Conservation (phyloP, 2,329 filamentous ascomycete species). For the Parastagonospora nodorum region DNA sequence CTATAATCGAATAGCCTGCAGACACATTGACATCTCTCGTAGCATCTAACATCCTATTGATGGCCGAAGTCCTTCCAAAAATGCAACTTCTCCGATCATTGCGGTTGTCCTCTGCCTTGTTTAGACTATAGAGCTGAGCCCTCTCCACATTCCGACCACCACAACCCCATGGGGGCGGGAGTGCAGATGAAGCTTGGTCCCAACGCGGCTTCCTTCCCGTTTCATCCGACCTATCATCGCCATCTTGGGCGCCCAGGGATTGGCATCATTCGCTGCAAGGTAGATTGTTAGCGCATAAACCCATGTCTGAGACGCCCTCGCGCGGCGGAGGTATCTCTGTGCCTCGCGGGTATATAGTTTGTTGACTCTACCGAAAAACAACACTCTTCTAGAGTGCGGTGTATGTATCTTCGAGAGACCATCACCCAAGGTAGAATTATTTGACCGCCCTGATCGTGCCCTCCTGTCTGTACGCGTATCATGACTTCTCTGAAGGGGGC, state of each 20-base stretch:
- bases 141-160: conserved; percentile 23
- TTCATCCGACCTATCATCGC: conserved; percentile 1
- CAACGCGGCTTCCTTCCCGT: conserved; percentile 9
- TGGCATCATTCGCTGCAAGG: conserved; percentile 6
- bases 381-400: neutral
- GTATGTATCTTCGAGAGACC: neutral
- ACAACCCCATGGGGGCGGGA: conserved; percentile 15
- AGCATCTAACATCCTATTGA: neutral
- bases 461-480: neutral
- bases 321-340: neutral
- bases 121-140: neutral
- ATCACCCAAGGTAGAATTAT: neutral
- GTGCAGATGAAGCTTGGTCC: conserved; percentile 6
- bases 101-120: conserved; percentile 4
- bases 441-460: neutral
- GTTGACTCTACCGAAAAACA: neutral
- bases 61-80: neutral
- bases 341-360: conserved; percentile 3
- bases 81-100: conserved; percentile 3
- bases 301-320: neutral
- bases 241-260: neutral
- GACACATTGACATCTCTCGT: no score
- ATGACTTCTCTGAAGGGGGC: conserved; percentile 45
- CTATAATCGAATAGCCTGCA: no score
- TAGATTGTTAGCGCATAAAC: neutral